phyloP scores from a whole-genome alignment of 2,329 filamentous ascomycete species.

The Penicillium sp. region DNA sequence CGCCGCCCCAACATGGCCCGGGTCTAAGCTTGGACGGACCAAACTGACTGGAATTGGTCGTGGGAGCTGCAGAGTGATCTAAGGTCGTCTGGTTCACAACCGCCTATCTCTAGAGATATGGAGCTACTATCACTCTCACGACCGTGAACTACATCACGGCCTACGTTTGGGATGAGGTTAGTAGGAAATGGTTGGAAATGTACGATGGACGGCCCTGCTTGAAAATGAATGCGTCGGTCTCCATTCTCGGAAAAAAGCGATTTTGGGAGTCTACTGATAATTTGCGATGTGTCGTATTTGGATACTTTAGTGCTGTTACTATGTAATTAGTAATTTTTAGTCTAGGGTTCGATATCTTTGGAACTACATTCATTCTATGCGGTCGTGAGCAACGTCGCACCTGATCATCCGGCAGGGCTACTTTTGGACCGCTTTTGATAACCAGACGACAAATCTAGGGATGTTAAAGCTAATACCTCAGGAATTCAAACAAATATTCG shows the following conservation, averaged over 20 bases:
- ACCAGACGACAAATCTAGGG: too few relatives aligned
- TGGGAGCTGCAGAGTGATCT: background rate
- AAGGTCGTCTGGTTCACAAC: background rate
- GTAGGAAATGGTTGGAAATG: background rate
- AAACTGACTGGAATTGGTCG: background rate
- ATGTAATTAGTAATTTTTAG: conserved; percentile 12
- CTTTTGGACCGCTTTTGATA: too few relatives aligned
- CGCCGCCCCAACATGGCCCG: conserved; percentile 46
- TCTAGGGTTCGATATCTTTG: conserved; percentile 8
- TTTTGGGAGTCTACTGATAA: conserved; percentile 1
- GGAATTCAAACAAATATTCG: too few relatives aligned
- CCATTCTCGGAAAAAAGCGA: conserved; percentile 1
- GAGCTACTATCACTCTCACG: background rate
- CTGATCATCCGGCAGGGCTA: too few relatives aligned
- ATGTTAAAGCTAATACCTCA: too few relatives aligned
- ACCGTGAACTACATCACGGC: background rate
- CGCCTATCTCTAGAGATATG: background rate
- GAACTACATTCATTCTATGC: too few relatives aligned
- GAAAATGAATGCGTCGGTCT: background rate
- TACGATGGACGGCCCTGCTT: conserved; percentile 5
- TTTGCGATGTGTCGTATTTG: background rate
- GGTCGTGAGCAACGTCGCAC: too few relatives aligned
- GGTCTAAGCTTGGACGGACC: conserved; percentile 32
- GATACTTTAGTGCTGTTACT: conserved; percentile 4
- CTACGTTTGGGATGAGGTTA: conserved; percentile 1